Base-by-base conservation (phyloP, 768 basidiomycete species). In the Lactarius quietus region DNA sequence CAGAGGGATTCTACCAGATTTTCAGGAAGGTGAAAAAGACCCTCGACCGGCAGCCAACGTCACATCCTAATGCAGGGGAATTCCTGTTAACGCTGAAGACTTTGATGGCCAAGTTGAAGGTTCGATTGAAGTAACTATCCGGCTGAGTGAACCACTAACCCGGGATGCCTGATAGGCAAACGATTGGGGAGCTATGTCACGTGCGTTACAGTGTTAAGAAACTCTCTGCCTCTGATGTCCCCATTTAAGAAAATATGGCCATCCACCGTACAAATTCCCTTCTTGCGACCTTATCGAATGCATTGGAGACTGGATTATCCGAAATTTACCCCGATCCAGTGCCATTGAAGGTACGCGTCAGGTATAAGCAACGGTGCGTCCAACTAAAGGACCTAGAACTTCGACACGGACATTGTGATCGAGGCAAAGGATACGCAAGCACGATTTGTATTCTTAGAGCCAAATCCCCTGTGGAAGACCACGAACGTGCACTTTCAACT, bases 61-160 rank as follows among this genome's bases (percentile, higher is more conserved):
- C 85, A 0, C 84, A 87, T 69, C 74, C 71, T 0, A 76, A 79
- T 0, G 86, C 83, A 0, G 83, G 82, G 17, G 79, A 83, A 63
- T 87, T 87, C 67, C 71, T 86, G 10, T 79, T 82, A 29, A 77
- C 79, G 3, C 73, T 88, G 72, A 87, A 87, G 72, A 84, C 84
- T 0, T 67, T 87, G 41, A 87, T 87, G 86, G 86, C 86, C 6
- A 88, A 87, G 61, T 70, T 87, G 45, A 87, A 87, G 80, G 86
- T 84, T 43, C 20, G 61, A 38, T 41, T 14, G 14, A 31, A 3
- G 28, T 20, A 52, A 56, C 5, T 3, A 15, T 6, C 1, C 2
- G 33, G 18, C 56, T 6, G 10, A 3, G 41, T 59, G 85, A 84
- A n/a, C 23, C 43, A 45, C 43, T 45, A n/a, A 45, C 43, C 3